Conservation (phyloP, 2,329 filamentous ascomycete genomes). For the Fusarium anguioides region DNA sequence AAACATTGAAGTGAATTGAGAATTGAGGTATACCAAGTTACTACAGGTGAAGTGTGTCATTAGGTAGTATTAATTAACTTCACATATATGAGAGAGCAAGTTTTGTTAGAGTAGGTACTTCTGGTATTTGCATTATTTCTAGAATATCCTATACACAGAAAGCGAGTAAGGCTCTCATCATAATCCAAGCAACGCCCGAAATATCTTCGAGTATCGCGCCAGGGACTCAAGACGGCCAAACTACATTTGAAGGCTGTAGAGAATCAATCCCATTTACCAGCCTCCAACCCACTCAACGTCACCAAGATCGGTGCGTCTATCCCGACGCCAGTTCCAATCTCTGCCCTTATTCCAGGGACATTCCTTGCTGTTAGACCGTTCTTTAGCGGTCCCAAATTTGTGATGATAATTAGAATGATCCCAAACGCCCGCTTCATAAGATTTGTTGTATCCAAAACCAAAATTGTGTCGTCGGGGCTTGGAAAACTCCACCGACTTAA, state of each 20-base stretch:
- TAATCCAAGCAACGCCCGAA: constrained; percentile 40
- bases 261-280: constrained; percentile 72
- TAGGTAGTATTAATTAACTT: not conserved
- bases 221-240: constrained; percentile 53
- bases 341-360: constrained; percentile 68
- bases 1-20: not conserved
- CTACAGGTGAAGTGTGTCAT: not conserved
- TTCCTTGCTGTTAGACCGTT: constrained; percentile 57
- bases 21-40: not conserved
- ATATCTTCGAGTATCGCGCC: constrained; percentile 41
- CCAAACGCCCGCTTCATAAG: constrained; percentile 60
- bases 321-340: constrained; percentile 72
- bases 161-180: constrained; percentile 65
- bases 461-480: constrained; percentile 61
- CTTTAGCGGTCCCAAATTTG: constrained; percentile 51
- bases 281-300: constrained; percentile 96
- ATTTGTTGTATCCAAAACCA: constrained; percentile 61
- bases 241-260: constrained; percentile 67
- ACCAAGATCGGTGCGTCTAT: constrained; percentile 74
- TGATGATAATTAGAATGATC: constrained; percentile 56
- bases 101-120: constrained; percentile 69
- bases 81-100: not conserved
- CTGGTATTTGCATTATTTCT: constrained; percentile 66
- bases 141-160: constrained; percentile 71
- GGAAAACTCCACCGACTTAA: constrained; percentile 60